Percentiles rank a stretch among this genome's conserved stretches.
phyloP scores from a whole-genome alignment of 1,284 basidiomycete species.

The Violaceomyces palustris region DNA sequence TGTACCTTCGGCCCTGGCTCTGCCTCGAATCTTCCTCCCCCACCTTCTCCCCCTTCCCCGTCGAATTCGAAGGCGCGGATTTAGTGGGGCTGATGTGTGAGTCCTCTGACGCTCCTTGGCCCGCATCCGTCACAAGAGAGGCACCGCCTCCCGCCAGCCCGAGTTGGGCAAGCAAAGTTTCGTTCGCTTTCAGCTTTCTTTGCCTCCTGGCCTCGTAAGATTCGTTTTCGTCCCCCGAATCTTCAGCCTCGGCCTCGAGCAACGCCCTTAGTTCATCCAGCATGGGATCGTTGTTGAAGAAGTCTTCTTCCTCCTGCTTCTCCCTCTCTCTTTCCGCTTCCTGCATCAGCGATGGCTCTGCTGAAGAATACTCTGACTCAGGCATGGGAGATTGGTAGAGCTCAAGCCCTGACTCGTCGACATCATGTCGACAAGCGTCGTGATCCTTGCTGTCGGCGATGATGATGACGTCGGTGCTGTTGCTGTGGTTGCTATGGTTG shows the following conservation, averaged over 20 bases:
- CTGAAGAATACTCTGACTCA: too few relatives aligned
- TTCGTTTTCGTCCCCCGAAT: constrained; percentile 15
- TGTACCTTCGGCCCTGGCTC: constrained; percentile 2
- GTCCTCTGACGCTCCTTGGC: background rate
- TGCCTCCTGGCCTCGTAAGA: constrained; percentile 21
- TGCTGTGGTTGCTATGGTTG: too few relatives aligned
- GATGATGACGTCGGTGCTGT: too few relatives aligned
- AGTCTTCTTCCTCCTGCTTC: background rate
- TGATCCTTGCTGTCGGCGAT: too few relatives aligned
- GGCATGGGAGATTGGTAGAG: background rate
- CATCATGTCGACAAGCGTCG: background rate
- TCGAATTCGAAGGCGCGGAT: too few relatives aligned
- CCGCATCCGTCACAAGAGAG: background rate
- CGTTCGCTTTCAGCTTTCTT: constrained; percentile 17
- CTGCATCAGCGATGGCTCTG: too few relatives aligned
- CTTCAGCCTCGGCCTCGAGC: constrained; percentile 11
- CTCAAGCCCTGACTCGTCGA: background rate
- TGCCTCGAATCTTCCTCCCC: background rate
- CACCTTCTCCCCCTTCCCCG: background rate
- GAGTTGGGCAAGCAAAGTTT: constrained; percentile 19
- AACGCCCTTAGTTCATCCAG: constrained; percentile 10
- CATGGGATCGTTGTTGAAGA: background rate
- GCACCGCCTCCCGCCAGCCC: constrained; percentile 8
- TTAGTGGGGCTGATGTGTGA: too few relatives aligned
- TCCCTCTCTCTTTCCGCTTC: background rate